A percentile compares a stretch with the other conserved stretches of the same genome.
phyloP scores from a whole-genome alignment of 257 asterid species.

The Jaltomata sinuosa region DNA sequence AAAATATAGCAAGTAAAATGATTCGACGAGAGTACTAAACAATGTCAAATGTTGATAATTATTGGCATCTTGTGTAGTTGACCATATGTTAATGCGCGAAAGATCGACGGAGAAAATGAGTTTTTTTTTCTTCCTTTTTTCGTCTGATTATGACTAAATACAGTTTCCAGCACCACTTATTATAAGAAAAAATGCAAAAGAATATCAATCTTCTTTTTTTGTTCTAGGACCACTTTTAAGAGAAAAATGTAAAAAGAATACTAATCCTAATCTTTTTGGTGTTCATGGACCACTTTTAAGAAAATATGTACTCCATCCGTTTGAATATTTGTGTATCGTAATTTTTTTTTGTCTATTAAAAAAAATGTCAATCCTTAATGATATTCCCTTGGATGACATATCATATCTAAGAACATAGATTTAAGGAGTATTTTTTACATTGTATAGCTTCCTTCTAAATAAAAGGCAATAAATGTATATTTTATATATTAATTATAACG shows the following conservation, averaged over 20 bases:
- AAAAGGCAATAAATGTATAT: too few relatives aligned
- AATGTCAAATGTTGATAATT: too few relatives aligned
- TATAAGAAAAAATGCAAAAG: neutral
- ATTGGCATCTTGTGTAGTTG: slow-evolving; percentile 25
- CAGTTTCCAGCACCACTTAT: neutral
- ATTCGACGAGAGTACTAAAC: too few relatives aligned
- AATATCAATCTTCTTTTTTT: neutral
- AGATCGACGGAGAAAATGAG: neutral
- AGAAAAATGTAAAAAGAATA: neutral
- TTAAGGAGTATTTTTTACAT: too few relatives aligned
- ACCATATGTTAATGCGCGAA: slow-evolving; percentile 3
- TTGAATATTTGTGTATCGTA: neutral
- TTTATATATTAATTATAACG: too few relatives aligned
- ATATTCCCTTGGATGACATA: too few relatives aligned
- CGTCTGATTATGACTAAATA: neutral
- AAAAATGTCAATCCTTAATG: too few relatives aligned
- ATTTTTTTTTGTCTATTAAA: neutral
- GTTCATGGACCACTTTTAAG: neutral
- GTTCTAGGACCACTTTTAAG: neutral
- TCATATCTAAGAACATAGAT: too few relatives aligned
- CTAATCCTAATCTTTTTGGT: neutral
- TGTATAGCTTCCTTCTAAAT: too few relatives aligned
- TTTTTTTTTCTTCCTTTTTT: neutral
- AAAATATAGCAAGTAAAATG: too few relatives aligned
- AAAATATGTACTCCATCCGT: neutral